Base-by-base conservation (phyloP, 2,329 filamentous ascomycete genomes). In the Leptographium galeiforme region DNA sequence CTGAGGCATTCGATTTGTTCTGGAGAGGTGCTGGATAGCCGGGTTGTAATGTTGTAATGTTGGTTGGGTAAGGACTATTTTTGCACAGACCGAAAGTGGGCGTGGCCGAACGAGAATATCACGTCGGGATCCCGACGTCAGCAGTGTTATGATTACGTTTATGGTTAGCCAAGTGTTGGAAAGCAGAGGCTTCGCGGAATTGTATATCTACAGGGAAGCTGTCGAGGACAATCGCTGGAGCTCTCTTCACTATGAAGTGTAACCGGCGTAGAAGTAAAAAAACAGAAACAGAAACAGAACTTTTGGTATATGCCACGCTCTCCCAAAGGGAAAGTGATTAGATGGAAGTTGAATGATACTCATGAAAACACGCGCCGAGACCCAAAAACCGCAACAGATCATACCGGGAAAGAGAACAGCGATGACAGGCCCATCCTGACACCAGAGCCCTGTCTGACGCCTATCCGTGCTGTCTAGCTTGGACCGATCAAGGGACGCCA, bases 21-120 rank as follows among this genome's bases (percentile, higher is more conserved):
- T 38, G 30, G 32, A 32, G 16, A 18, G 30, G 6, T 19, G 45
- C 32, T 36, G 30, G 18, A 36, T 48, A 18, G 45, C 32, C 32
- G 45, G 45, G 49, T 34, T 44, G 11, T 51, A 51, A 51, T 51
- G 49, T 43, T 25, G 47, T 51, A 51, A 51, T 51, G 45, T 48
- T n/a, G 49, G 49, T 51, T 51, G 49, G 49, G 49, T 51, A 51
- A 16, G 45, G 33, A 48, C 32, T 48, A 34, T 48, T 48, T 34
- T 48, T 18, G 30, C 33, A 36, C 32, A 41, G 14, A 46, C 44
- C 32, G 44, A 46, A 16, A 33, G 13, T 33, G 12, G 30, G 44
- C n/a, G n/a, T 33, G 44, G 44, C 18, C 14, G 44, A 10, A 41
- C 12, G 25, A 25, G 25, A 25, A 25, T 46, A 25, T 46, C 16